Conservation (phyloP, 1,284 basidiomycete genomes). For the Cutaneotrichosporon spelunceum region DNA sequence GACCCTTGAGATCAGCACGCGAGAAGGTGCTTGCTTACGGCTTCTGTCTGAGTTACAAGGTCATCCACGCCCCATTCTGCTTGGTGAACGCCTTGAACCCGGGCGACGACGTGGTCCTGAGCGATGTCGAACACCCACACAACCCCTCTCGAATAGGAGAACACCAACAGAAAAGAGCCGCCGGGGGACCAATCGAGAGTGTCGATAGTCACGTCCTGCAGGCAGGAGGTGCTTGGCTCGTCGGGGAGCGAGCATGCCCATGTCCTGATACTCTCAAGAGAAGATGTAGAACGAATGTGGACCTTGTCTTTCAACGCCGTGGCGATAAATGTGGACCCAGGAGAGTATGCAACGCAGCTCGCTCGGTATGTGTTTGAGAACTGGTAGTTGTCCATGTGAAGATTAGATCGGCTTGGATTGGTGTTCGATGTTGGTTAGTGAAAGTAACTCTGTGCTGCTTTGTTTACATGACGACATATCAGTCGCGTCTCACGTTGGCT, state of each 20-base stretch:
- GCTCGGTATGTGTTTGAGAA: constrained; percentile 40
- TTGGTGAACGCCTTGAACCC: constrained; percentile 64
- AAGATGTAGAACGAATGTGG: constrained; percentile 43
- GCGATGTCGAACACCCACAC: constrained; percentile 56
- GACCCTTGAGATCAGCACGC: constrained; percentile 60
- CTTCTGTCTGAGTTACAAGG: constrained; percentile 81
- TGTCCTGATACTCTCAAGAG: constrained; percentile 43
- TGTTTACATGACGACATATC: constrained; percentile 1
- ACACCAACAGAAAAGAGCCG: constrained; percentile 73
- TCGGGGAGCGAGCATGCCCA: constrained; percentile 31
- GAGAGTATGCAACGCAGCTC: constrained; percentile 37
- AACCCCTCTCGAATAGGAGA: constrained; percentile 62
- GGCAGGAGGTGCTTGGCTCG: constrained; percentile 8
- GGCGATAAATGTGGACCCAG: constrained; percentile 50
- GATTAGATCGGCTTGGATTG: too few species aligned
- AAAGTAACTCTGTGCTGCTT: neutral
- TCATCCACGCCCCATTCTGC: constrained; percentile 80
- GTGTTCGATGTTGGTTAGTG: too few species aligned
- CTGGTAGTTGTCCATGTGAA: constrained; percentile 41
- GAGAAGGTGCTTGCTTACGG: constrained; percentile 57
- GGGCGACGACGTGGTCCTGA: constrained; percentile 63
- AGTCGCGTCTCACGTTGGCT: neutral
- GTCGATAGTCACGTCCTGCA: constrained; percentile 56
- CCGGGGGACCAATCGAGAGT: constrained; percentile 77
- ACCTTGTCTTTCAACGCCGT: constrained; percentile 35